Evolutionary conservation across 164 flowering plant genomes (phyloP), one percentile per base, ranked within the genome.

Genomic region (Cinnamomum chago): DNA sequence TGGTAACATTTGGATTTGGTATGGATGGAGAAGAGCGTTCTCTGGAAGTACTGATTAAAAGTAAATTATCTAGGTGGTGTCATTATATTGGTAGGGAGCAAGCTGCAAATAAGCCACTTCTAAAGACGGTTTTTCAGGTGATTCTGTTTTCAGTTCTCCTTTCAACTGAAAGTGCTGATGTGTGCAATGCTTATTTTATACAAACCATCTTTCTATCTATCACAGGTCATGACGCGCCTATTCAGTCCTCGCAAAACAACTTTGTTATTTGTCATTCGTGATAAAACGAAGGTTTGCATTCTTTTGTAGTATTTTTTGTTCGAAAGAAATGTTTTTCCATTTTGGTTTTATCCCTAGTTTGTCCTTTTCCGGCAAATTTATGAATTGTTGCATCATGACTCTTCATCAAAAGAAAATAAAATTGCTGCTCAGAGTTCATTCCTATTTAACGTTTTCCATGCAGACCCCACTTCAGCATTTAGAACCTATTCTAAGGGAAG

Each of bases 1-100:
- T 68, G 3, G 15, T 22, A 28, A n/a, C 18, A 33, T 70, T 3
- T 20, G 20, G 15, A 25, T 68, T 65, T 70, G 27, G 33, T 40
- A 15, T 73, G 40, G 11, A 28, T 28, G 65, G 24, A 22, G 35
- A 50, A 7, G 64, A 23, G 55, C 51, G 10, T 71, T 15, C 50
- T 30, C n/a, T 62, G 66, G 30, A 33, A 22, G 60, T 15, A 67
- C 50, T 77, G 40, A 77, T 50, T 35, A 74, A 35, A 50, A 27
- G 30, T 65, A 15, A 62, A 62, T 60, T 51, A 3, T 79, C 17
- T 65, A 89, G 92, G 87, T 87, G 92, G 92, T 87, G 90, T 65
- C 92, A 89, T 81, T 90, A 89, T 79, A 89, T 87, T 76, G 92
- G 92, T 70, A 75, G 90, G 30, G 90, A 89, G 62, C 90, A 89